phyloP scores from a whole-genome alignment of 192 early-diverging fungal species.

The Podila epigama region DNA sequence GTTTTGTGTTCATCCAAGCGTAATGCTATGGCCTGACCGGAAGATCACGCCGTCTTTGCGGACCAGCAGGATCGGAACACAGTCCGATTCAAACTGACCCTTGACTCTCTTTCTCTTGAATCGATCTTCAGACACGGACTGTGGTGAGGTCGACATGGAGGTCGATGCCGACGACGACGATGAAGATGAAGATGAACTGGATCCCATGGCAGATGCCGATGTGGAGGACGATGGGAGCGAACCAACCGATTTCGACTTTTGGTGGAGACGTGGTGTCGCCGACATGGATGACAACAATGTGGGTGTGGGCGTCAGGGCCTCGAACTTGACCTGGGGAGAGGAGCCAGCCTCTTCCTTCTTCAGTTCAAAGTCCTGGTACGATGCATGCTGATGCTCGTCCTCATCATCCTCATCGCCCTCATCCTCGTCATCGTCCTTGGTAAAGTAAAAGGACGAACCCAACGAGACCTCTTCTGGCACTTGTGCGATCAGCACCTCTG shows the following conservation, averaged over 20 bases:
- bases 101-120: slow-evolving; percentile 39
- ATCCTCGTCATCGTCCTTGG: slow-evolving; percentile 45
- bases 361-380: too few species aligned
- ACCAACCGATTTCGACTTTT: neutral
- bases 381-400: slow-evolving; percentile 10
- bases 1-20: slow-evolving; percentile 17
- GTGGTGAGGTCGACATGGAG: too few species aligned
- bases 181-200: neutral
- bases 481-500: slow-evolving; percentile 52
- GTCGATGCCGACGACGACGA: neutral
- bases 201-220: neutral
- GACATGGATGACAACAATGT: neutral
- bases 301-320: neutral
- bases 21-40: slow-evolving; percentile 38
- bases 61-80: slow-evolving; percentile 34
- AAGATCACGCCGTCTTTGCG: slow-evolving; percentile 42
- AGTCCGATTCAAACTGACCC: slow-evolving; percentile 37
- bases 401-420: slow-evolving; percentile 21
- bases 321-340: neutral
- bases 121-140: slow-evolving; percentile 4
- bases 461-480: slow-evolving; percentile 53
- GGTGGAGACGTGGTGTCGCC: neutral
- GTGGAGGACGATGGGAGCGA: neutral
- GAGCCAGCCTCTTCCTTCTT: neutral
- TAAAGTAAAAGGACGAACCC: slow-evolving; percentile 42